Percentiles rank a stretch among this genome's conserved stretches.
phyloP scores from a whole-genome alignment of 371 early-diverging fungal species.

The Capniomyces stellatus region DNA sequence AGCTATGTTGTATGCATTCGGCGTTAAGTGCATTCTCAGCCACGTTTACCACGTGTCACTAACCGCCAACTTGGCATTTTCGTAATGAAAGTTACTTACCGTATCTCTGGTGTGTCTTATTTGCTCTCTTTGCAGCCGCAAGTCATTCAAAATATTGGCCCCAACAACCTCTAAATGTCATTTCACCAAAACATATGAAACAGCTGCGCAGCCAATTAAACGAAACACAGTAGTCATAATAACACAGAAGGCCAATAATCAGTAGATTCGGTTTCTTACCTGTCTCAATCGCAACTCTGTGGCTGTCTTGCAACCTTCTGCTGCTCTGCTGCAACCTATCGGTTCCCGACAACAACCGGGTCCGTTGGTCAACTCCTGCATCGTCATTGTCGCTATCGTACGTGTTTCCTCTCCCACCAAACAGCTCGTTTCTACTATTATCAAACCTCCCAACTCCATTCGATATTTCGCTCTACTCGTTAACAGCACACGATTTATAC shows the following conservation, averaged over 20 bases:
- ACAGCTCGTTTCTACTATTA: conserved; percentile 35
- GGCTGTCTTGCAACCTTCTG: conserved; percentile 67
- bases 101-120: conserved; percentile 69
- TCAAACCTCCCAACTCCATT: conserved; percentile 11
- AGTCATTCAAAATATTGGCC: conserved; percentile 55
- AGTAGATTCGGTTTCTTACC: conserved; percentile 19
- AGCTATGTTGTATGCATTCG: conserved; percentile 27
- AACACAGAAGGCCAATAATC: no score
- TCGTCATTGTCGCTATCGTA: conserved; percentile 28
- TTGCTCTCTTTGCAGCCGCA: conserved; percentile 80
- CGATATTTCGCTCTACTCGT: conserved; percentile 25
- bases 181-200: background rate
- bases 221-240: no score
- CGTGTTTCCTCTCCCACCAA: conserved; percentile 30
- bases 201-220: background rate
- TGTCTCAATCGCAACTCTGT: conserved; percentile 78
- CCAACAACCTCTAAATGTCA: conserved; percentile 48
- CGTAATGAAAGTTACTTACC: conserved; percentile 26
- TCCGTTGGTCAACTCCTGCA: conserved; percentile 60
- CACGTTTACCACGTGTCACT: no score
- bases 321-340: conserved; percentile 62
- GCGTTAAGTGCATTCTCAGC: background rate
- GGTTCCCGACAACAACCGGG: conserved; percentile 61
- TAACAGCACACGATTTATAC: no score
- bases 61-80: background rate